These are phyloP conservation scores for Collybiopsis luxurians DNA, from an alignment of 768 basidiomycete genomes.

Conservation along the genomic window DNA sequence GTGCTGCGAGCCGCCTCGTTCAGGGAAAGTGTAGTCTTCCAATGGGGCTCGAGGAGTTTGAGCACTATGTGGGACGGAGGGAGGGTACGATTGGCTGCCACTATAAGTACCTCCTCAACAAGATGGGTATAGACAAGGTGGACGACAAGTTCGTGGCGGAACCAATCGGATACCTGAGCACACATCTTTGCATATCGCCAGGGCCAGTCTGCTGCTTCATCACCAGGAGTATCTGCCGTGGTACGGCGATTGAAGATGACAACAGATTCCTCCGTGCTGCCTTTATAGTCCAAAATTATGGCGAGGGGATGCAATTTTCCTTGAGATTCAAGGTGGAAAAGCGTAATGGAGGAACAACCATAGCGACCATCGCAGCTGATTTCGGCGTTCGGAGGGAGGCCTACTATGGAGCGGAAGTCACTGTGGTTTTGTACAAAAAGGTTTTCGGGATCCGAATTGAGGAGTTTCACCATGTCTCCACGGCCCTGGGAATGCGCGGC, in stretches of 20 bases:
- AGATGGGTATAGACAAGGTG: conserved; percentile 29
- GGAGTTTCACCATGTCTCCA: conserved; percentile 11
- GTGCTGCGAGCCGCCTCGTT: conserved; percentile 23
- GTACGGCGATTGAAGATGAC: conserved; percentile 26
- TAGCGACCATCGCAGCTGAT: conserved; percentile 15
- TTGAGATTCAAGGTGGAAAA: conserved; percentile 22
- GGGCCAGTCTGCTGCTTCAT: conserved; percentile 25
- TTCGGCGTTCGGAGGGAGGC: conserved; percentile 12
- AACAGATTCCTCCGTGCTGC: conserved; percentile 22
- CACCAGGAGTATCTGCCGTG: conserved; percentile 1
- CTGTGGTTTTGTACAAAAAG: conserved; percentile 25
- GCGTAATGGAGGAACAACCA: conserved; percentile 25
- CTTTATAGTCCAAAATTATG: conserved; percentile 27
- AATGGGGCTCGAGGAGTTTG: conserved; percentile 26
- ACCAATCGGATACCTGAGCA: conserved; percentile 26
- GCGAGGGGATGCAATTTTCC: conserved; percentile 28
- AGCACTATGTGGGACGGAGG: conserved; percentile 21
- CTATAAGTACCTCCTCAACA: conserved; percentile 27
- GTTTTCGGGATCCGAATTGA: conserved; percentile 6
- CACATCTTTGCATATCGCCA: conserved; percentile 32
- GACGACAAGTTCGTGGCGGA: conserved; percentile 24
- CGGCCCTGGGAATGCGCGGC: conserved; percentile 14
- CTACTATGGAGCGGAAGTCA: conserved; percentile 20
- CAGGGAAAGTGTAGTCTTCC: conserved; percentile 26
- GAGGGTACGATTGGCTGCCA: conserved; percentile 26